Base-by-base conservation (phyloP, 1,139 yeast species). In the Saccharomyces hybrid region DNA sequence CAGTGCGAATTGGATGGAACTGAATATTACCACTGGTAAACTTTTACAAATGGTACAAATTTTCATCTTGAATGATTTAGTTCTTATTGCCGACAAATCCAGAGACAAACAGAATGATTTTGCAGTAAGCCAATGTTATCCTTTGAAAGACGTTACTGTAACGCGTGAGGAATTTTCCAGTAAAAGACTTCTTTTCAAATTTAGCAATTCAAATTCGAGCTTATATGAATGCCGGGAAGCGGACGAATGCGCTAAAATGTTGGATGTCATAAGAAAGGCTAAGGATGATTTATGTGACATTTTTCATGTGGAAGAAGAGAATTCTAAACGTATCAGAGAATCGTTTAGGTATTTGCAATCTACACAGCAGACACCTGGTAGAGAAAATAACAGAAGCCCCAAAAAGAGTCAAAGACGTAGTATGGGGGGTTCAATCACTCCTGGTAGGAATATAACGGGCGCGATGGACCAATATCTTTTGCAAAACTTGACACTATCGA, bases 11-110 rank as follows among this genome's bases (percentile, higher is more conserved):
- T 91, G 97, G 97, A 81, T 79, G 58, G 97, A 91, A 69, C 75
- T 91, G 56, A 90, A 90, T 65, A 82, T 87, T 1, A 93, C 95
- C 0, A 90, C 96, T 19, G 84, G 91, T 83, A 87, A 88, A 66
- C 84, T 90, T 1, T 76, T 86, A 48, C 84, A 87, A 63, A 84
- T 90, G 2, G 84, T 86, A 2, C 95, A 87, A 66, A 72, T 91
- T 50, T 86, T 87, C 62, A 71, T 91, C 9, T 75, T 91, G 59
- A 90, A 87, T 67, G 98, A 91, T 69, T 78, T 86, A 62, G 70
- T 90, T 1, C 72, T 91, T 52, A 76, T 90, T 49, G 97, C 97
- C 0, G 77, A 88, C 1, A 81, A 83, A 60, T 80, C 81, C 61
- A 73, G 80, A 34, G 70, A 71, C 32, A 69, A 65, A 58, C 70